Percentiles rank a stretch among this genome's conserved stretches.
Evolutionary conservation across 2,329 filamentous ascomycete species (phyloP).

Genomic region (Neonectria ditissima): DNA sequence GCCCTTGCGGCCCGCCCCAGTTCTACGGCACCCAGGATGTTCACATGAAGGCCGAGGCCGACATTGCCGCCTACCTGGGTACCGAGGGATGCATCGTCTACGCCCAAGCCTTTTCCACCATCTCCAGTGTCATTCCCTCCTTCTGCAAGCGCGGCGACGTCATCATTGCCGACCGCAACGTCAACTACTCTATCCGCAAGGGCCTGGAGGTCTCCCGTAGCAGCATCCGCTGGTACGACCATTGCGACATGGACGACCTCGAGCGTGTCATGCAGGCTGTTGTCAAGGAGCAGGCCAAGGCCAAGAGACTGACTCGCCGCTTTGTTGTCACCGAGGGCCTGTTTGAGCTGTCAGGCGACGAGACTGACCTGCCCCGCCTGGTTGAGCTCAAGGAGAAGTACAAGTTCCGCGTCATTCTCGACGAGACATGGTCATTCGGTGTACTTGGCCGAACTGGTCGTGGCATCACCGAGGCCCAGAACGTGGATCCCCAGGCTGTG

Average conservation of each 20-base stretch:
- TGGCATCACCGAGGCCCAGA: constrained; percentile 94
- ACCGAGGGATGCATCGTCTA: constrained; percentile 94
- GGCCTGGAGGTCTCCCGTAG: constrained; percentile 93
- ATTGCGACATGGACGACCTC: constrained; percentile 95
- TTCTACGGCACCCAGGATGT: constrained; percentile 99
- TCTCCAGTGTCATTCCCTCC: constrained; percentile 95
- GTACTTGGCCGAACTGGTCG: constrained; percentile 91
- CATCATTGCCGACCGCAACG: constrained; percentile 92
- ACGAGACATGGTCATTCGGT: constrained; percentile 98
- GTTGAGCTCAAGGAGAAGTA: constrained; percentile 95
- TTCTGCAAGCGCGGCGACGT: constrained; percentile 98
- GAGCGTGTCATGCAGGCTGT: constrained; percentile 87
- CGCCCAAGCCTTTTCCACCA: constrained; percentile 94
- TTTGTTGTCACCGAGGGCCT: constrained; percentile 97
- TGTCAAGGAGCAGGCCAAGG: constrained; percentile 84
- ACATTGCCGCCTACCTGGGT: constrained; percentile 91
- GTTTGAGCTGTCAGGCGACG: constrained; percentile 91
- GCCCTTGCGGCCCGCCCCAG: constrained; percentile 94
- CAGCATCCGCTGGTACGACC: constrained; percentile 92
- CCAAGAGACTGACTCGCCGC: constrained; percentile 88
- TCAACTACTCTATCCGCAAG: constrained; percentile 94
- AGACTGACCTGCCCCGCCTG: constrained; percentile 85
- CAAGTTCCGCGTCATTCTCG: constrained; percentile 97
- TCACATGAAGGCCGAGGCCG: constrained; percentile 95
- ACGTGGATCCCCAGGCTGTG: constrained; percentile 91